Conservation (phyloP, 768 basidiomycete species). For the Suillus variegatus region DNA sequence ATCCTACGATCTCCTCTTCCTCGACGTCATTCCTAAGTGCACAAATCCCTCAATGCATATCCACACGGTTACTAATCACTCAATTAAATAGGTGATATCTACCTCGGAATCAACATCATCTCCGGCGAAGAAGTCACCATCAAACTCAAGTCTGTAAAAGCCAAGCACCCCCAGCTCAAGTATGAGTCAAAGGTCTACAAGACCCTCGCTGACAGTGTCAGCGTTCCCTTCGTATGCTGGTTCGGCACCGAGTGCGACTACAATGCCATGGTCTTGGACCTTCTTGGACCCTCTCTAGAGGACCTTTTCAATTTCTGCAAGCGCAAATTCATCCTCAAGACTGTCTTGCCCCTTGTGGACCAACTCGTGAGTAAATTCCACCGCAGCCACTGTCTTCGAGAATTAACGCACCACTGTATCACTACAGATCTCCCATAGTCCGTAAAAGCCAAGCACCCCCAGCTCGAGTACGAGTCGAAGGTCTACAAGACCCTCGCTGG, state of each 20-base stretch:
- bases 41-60: too few species aligned
- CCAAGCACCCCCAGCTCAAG: slow-evolving; percentile 99
- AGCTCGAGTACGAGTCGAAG: slow-evolving; percentile 97
- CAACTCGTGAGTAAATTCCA: slow-evolving; percentile 69
- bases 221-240: slow-evolving; percentile 97
- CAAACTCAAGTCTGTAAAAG: slow-evolving; percentile 99
- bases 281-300: slow-evolving; percentile 89
- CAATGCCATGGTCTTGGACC: slow-evolving; percentile 99
- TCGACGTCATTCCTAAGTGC: too few species aligned
- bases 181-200: slow-evolving; percentile 96
- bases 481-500: slow-evolving; percentile 98
- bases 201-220: slow-evolving; percentile 98
- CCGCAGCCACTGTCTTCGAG: slow-evolving; percentile 23
- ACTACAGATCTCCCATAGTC: slow-evolving; percentile 94
- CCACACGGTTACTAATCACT: slow-evolving; percentile 3
- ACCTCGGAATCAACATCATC: slow-evolving; percentile 94
- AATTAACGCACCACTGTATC: slow-evolving; percentile 41
- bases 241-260: slow-evolving; percentile 97
- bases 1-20: background rate
- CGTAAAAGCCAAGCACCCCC: slow-evolving; percentile 99
- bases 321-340: slow-evolving; percentile 97
- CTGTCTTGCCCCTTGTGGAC: slow-evolving; percentile 93
- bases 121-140: slow-evolving; percentile 99
- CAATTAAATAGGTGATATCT: slow-evolving; percentile 80
- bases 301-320: slow-evolving; percentile 95